Base-by-base conservation (phyloP, 2,329 filamentous ascomycete species). In the Fusarium floridanum region DNA sequence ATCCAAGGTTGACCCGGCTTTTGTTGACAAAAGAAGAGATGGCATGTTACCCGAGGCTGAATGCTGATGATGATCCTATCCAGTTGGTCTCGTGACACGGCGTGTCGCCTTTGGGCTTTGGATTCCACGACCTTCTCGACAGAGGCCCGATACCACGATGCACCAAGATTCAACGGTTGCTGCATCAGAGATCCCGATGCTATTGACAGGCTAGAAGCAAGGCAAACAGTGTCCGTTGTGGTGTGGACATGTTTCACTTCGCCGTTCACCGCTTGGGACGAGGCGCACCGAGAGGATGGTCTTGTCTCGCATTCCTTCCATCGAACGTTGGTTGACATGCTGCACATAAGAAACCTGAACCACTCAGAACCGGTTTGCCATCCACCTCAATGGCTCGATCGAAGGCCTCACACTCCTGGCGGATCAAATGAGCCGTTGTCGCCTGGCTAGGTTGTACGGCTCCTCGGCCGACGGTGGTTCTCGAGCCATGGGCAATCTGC, bases 231-330 rank as follows among this genome's bases (percentile, higher is more conserved):
- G 34, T 61, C 64, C 62, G 39, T 39, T 68, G 65, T 66, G 34
- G 32, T 66, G 37, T 36, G 50, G 36, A 66, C 27, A 63, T 74
- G 72, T 74, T 69, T 74, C 68, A 67, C 50, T n/a, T 59, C 16
- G 29, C 17, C 39, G 41, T 39, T 45, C 37, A 43, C 59, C 59
- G 29, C 48, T n/a, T 34, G 27, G 14, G 7, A 20, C 20, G 22
- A 64, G 37, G 14, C 24, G 39, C 48, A n/a, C 24, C 17, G 16
- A 29, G 32, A 32, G 27, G 64, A 61, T 66, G 41, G 48, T 67
- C 61, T 50, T 57, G 37, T 53, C 45, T 63, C 48, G 34, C 71
- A 74, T 74, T 72, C 72, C 72, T 50, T 61, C 29, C 22, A n/a
- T 62, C 22, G 41, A 62, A 45, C 32, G n/a, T 32, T 36, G 29